Conservation (phyloP, 139 green algal genomes). For the Micractinium sp. region DNA sequence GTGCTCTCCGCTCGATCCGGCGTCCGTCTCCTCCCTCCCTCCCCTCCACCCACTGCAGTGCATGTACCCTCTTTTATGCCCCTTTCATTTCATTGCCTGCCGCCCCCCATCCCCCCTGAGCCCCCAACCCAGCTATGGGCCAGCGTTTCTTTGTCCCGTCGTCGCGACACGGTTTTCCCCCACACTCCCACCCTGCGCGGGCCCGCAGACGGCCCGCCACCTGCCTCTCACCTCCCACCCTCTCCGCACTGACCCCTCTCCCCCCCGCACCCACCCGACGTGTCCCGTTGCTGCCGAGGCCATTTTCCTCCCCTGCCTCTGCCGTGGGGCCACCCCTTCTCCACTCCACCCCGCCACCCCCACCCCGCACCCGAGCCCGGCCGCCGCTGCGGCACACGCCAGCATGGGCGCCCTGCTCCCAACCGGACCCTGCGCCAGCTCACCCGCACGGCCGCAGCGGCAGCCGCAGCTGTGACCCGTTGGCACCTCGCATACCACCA, state of each 20-base stretch:
- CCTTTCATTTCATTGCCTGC: conserved; percentile 26
- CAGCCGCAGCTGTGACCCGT: too few relatives aligned
- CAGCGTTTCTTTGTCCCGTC: not conserved
- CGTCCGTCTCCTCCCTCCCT: not conserved
- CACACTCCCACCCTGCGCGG: not conserved
- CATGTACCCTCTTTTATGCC: conserved; percentile 10
- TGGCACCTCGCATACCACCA: too few relatives aligned
- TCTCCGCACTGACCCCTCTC: not conserved
- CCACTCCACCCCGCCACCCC: not conserved
- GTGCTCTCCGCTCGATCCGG: not conserved
- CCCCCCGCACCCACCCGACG: too few relatives aligned
- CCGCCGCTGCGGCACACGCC: not conserved
- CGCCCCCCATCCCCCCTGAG: not conserved
- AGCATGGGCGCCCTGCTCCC: not conserved
- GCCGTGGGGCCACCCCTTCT: not conserved
- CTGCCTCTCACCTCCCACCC: not conserved
- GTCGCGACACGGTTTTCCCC: not conserved
- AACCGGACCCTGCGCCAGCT: not conserved
- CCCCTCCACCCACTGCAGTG: not conserved
- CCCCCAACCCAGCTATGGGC: not conserved
- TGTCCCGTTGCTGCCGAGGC: not conserved
- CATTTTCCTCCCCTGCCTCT: not conserved
- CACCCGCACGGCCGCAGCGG: not conserved
- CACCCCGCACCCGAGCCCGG: not conserved
- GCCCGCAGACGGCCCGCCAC: not conserved